Percentiles rank a stretch among this genome's conserved stretches.
phyloP scores from a whole-genome alignment of 495 filamentous ascomycete species.

The Pyrenula massariospora region DNA sequence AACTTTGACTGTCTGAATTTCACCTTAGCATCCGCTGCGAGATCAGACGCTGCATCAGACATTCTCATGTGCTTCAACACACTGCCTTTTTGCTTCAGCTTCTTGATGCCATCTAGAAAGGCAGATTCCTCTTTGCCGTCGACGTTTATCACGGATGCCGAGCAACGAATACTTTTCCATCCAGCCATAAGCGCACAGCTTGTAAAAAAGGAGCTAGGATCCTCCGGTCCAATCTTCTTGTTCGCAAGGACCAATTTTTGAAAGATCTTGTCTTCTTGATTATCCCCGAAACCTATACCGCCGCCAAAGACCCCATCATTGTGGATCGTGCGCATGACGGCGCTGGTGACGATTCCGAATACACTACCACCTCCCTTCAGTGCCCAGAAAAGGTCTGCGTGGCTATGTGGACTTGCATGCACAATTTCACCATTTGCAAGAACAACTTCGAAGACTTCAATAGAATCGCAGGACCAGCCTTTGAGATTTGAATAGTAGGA shows the following conservation, averaged over 20 bases:
- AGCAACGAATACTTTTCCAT: neutral
- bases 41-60: slow-evolving; percentile 29
- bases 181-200: neutral
- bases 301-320: neutral
- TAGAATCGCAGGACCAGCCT: slow-evolving; percentile 39
- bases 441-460: slow-evolving; percentile 45
- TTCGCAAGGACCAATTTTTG: neutral
- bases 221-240: neutral
- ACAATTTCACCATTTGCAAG: slow-evolving; percentile 45
- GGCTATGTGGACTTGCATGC: slow-evolving; percentile 33
- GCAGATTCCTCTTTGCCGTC: slow-evolving; percentile 10
- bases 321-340: slow-evolving; percentile 12
- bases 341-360: slow-evolving; percentile 40
- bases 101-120: slow-evolving; percentile 29
- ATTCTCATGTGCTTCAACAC: slow-evolving; percentile 27
- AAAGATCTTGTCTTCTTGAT: neutral
- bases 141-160: neutral
- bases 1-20: slow-evolving; percentile 29
- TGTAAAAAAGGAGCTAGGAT: neutral
- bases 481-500: slow-evolving; percentile 32
- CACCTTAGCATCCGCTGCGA: slow-evolving; percentile 24
- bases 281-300: neutral
- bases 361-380: slow-evolving; percentile 42
- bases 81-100: slow-evolving; percentile 21
- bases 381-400: slow-evolving; percentile 51